Conservation (phyloP, 1,284 basidiomycete species). For the Malassezia yamatoensis region DNA sequence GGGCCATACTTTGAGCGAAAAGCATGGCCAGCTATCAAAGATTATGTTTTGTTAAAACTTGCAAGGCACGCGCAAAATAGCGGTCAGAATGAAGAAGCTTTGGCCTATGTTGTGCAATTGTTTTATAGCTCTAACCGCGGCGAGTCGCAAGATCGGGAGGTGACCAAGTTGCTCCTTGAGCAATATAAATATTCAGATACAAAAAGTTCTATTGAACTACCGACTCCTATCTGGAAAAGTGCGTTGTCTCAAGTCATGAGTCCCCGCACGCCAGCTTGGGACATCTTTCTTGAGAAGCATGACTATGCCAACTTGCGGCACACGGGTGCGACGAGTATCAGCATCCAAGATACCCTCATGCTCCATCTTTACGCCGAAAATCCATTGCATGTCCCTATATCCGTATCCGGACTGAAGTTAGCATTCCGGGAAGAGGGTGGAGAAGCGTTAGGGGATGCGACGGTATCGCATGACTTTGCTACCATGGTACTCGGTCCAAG, state of each 20-base stretch:
- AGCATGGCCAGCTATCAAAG: conserved; percentile 50
- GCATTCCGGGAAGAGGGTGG: not conserved
- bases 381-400: conserved; percentile 1
- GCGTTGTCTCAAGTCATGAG: not conserved
- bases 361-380: conserved; percentile 5
- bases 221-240: not conserved
- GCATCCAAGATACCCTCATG: not conserved
- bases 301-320: not conserved
- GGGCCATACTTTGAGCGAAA: conserved; percentile 22
- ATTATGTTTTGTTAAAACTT: conserved; percentile 52
- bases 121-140: conserved; percentile 20
- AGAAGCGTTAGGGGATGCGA: not conserved
- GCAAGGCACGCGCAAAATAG: conserved; percentile 53
- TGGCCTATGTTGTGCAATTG: conserved; percentile 49
- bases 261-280: not conserved
- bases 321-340: not conserved
- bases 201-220: not conserved
- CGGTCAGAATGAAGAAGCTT: conserved; percentile 50
- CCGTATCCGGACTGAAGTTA: not conserved
- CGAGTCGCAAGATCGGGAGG: conserved; percentile 45
- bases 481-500: not conserved
- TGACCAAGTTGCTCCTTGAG: conserved; percentile 51
- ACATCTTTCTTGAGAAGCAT: not conserved
- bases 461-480: not conserved
- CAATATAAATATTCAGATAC: conserved; percentile 49